Conservation (phyloP, 768 basidiomycete genomes). For the Termitomyces sp. region DNA sequence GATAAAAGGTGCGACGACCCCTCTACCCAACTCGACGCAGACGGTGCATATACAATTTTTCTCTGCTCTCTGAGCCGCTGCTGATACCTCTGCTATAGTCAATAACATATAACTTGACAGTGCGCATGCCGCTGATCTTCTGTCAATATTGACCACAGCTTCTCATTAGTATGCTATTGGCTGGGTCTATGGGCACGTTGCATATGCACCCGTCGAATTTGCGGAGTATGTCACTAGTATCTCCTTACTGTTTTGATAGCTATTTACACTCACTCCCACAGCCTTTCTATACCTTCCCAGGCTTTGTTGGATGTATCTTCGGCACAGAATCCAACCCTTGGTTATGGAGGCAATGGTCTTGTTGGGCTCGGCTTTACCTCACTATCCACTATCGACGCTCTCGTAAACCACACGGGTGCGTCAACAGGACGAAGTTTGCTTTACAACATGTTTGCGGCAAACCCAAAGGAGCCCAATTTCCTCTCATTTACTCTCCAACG, state of each 20-base stretch:
- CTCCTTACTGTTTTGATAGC: not conserved
- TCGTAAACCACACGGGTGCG: conserved; percentile 54
- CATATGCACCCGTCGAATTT: conserved; percentile 62
- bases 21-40: conserved; percentile 44
- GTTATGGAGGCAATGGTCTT: conserved; percentile 70
- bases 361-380: conserved; percentile 76
- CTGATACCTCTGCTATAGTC: conserved; percentile 27
- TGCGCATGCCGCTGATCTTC: conserved; percentile 27
- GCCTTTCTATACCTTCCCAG: conserved; percentile 64
- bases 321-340: conserved; percentile 71
- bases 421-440: conserved; percentile 67
- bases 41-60: conserved; percentile 38
- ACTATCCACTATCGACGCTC: conserved; percentile 68
- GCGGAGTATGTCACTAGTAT: conserved; percentile 50
- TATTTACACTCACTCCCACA: conserved; percentile 23
- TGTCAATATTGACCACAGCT: conserved; percentile 3
- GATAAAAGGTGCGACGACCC: conserved; percentile 46
- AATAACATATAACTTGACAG: conserved; percentile 59
- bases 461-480: conserved; percentile 73
- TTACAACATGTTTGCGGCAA: conserved; percentile 70
- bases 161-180: conserved; percentile 71
- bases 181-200: conserved; percentile 66
- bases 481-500: conserved; percentile 76
- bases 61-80: conserved; percentile 1
- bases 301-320: conserved; percentile 63